Conservation (phyloP, 2,329 filamentous ascomycete genomes). For the Verticillium nubilum region DNA sequence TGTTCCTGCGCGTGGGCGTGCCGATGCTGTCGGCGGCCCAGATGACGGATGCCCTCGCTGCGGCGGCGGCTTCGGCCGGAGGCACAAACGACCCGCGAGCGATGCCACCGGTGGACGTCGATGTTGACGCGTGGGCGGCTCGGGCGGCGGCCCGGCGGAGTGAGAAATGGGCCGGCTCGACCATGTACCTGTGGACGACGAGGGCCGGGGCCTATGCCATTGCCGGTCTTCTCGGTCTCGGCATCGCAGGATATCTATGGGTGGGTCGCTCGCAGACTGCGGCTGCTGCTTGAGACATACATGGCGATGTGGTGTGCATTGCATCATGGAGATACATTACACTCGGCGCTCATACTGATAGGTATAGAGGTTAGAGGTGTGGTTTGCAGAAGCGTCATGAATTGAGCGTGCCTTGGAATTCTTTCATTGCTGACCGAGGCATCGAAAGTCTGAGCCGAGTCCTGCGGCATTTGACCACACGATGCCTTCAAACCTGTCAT, state of each 20-base stretch:
- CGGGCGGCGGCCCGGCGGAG: slow-evolving; percentile 38
- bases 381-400: slow-evolving; percentile 7
- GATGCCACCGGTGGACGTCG: slow-evolving; percentile 44
- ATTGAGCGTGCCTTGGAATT: background rate
- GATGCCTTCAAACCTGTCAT: too few species aligned
- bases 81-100: slow-evolving; percentile 32
- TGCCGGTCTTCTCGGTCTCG: slow-evolving; percentile 33
- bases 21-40: slow-evolving; percentile 46
- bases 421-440: too few species aligned
- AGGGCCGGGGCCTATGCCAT: slow-evolving; percentile 42
- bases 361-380: background rate
- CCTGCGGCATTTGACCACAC: too few species aligned
- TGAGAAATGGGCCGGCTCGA: slow-evolving; percentile 47
- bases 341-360: background rate
- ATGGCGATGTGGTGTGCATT: slow-evolving; percentile 6
- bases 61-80: background rate
- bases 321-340: background rate
- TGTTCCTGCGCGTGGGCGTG: slow-evolving; percentile 65
- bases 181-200: slow-evolving; percentile 50
- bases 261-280: background rate
- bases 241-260: slow-evolving; percentile 41
- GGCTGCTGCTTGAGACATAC: slow-evolving; percentile 2
- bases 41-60: slow-evolving; percentile 27
- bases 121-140: slow-evolving; percentile 49
- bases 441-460: too few species aligned